A percentile compares a stretch with the other conserved stretches of the same genome.
phyloP scores from a whole-genome alignment of 805 yeast species.

The Candida ulmi region DNA sequence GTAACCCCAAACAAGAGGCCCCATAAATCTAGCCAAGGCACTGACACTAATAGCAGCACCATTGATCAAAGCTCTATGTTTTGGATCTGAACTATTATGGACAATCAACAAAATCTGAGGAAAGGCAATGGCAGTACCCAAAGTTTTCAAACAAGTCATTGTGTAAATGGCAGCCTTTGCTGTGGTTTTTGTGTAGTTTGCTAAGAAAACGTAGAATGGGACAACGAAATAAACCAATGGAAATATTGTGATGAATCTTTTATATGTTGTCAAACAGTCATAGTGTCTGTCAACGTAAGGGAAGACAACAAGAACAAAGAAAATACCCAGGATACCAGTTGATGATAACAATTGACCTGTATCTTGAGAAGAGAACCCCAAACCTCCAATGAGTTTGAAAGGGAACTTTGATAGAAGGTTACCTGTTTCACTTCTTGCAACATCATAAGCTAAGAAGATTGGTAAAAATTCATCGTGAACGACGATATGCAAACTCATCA shows the following conservation, averaged over 20 bases:
- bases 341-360: slow-evolving; percentile 47
- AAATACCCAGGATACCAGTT: slow-evolving; percentile 49
- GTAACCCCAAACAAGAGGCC: slow-evolving; percentile 53
- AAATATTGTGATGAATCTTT: slow-evolving; percentile 33
- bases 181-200: slow-evolving; percentile 18
- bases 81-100: slow-evolving; percentile 47
- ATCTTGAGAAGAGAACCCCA: slow-evolving; percentile 39
- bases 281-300: slow-evolving; percentile 46
- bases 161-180: slow-evolving; percentile 19
- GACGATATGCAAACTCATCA: slow-evolving; percentile 40
- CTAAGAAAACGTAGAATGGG: slow-evolving; percentile 44
- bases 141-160: slow-evolving; percentile 29
- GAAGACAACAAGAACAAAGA: slow-evolving; percentile 42
- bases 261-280: slow-evolving; percentile 40
- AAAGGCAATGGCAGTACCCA: slow-evolving; percentile 41
- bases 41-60: slow-evolving; percentile 49
- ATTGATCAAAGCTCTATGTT: slow-evolving; percentile 54
- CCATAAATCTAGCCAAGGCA: slow-evolving; percentile 51
- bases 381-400: slow-evolving; percentile 44
- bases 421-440: slow-evolving; percentile 21
- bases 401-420: slow-evolving; percentile 37
- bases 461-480: slow-evolving; percentile 54
- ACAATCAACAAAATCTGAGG: slow-evolving; percentile 50
- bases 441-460: slow-evolving; percentile 40
- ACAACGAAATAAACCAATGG: slow-evolving; percentile 40